These are phyloP conservation scores for Calonectria henricotiae DNA, from an alignment of 2,329 filamentous ascomycete genomes.

Conservation along the genomic window DNA sequence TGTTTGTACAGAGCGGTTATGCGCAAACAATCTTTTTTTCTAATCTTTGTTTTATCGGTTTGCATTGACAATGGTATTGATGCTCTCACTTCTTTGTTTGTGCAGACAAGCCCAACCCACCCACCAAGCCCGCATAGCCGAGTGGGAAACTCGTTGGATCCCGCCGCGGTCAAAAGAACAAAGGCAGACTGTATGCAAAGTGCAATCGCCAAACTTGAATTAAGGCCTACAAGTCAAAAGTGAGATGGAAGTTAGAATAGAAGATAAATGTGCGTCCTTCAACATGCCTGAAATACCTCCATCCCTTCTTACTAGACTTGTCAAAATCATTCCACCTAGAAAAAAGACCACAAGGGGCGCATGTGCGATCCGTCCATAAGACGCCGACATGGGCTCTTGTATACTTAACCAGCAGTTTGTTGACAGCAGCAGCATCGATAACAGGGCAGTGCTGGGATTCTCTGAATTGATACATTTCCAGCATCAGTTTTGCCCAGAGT, in stretches of 20 bases:
- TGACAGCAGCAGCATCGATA: neutral
- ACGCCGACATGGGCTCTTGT: neutral
- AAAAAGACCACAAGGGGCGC: no score
- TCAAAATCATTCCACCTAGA: no score
- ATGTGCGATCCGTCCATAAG: no score
- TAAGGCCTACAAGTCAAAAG: neutral
- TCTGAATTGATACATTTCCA: neutral
- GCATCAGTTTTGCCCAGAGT: neutral
- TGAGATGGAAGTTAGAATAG: no score
- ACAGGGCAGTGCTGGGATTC: neutral
- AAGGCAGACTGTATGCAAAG: neutral
- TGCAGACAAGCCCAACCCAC: neutral
- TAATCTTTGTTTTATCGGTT: neutral
- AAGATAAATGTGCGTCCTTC: neutral
- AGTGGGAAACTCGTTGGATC: neutral
- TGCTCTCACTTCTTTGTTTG: neutral
- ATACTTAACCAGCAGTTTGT: neutral
- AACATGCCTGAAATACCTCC: neutral
- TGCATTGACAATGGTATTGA: neutral
- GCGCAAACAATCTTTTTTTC: neutral
- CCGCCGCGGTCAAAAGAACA: neutral
- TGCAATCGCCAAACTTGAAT: neutral
- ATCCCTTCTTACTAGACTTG: neutral
- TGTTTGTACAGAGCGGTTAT: neutral
- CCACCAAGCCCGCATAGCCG: neutral